These are phyloP conservation scores for Cyphellophora attinorum DNA, from an alignment of 2,329 filamentous ascomycete species.

Conservation along the genomic window DNA sequence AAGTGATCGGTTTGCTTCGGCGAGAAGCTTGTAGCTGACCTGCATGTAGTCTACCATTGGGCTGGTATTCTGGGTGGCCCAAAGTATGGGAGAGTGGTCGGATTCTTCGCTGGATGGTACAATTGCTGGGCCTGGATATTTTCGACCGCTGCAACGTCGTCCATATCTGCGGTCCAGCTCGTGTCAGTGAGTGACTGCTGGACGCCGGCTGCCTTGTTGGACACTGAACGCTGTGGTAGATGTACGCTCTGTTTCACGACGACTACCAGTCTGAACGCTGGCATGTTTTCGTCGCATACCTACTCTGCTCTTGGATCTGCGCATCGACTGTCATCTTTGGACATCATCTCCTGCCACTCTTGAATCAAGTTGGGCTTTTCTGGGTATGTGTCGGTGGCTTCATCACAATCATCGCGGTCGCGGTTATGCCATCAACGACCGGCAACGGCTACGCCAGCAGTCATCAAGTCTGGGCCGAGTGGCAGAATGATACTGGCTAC, in stretches of 20 bases:
- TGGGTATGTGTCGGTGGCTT: conserved; percentile 38
- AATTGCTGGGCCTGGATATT: conserved; percentile 49
- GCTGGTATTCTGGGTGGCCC: conserved; percentile 47
- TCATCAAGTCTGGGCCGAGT: conserved; percentile 41
- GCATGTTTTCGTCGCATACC: too few relatives aligned
- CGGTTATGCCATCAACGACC: conserved; percentile 12
- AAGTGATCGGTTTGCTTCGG: too few relatives aligned
- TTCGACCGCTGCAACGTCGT: conserved; percentile 18
- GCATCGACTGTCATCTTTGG: too few relatives aligned
- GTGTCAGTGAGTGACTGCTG: too few relatives aligned
- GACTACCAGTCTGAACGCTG: too few relatives aligned
- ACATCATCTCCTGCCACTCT: too few relatives aligned
- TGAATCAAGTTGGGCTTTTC: conserved; percentile 34
- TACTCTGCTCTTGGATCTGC: too few relatives aligned
- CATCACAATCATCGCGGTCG: conserved; percentile 35
- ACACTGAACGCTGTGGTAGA: conserved; percentile 57
- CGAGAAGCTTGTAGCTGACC: too few relatives aligned
- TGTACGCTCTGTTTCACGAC: conserved; percentile 47
- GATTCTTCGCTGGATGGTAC: conserved; percentile 39
- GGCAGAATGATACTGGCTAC: conserved; percentile 38
- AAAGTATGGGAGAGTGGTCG: conserved; percentile 44
- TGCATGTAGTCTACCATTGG: conserved; percentile 59
- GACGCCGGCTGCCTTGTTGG: too few relatives aligned
- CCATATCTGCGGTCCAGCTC: too few relatives aligned
- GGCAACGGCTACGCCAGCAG: not conserved